phyloP scores from a whole-genome alignment of 225 moss, liverwort and hornwort genomes.

The Climacium dendroides region DNA sequence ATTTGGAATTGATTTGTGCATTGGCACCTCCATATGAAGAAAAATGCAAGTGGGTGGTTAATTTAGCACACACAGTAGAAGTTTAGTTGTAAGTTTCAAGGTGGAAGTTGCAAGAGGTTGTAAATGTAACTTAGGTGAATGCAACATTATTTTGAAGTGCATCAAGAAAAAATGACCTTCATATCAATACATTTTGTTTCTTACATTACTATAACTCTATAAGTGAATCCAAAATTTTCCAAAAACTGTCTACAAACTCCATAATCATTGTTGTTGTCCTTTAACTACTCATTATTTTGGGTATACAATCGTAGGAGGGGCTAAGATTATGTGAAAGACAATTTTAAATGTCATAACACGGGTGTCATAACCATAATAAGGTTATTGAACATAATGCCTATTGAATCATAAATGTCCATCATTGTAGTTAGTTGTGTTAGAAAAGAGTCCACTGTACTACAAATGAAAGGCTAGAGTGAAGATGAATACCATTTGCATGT shows the following conservation, averaged over 20 bases:
- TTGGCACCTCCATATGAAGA: too few relatives aligned
- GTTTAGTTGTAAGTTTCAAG: not conserved
- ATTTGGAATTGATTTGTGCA: not conserved
- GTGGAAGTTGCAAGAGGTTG: not conserved
- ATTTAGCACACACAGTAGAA: not conserved
- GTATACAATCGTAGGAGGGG: accelerated
- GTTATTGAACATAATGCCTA: not conserved
- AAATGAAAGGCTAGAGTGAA: not conserved
- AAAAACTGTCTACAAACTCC: not conserved
- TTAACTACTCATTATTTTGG: not conserved
- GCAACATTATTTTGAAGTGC: not conserved
- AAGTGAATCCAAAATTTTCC: not conserved
- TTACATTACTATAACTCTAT: not conserved
- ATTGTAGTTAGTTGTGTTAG: too few relatives aligned
- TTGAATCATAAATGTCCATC: not conserved
- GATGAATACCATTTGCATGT: slow-evolving; percentile 42
- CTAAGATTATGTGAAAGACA: not conserved
- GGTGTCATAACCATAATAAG: not conserved
- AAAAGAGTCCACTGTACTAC: accelerated
- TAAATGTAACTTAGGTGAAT: not conserved
- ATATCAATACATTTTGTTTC: accelerated
- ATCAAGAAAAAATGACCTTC: not conserved
- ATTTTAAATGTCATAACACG: not conserved
- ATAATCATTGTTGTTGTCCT: not conserved
- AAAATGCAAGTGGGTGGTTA: not conserved